Evolutionary conservation across 1,139 yeast species (phyloP), one percentile per base, ranked within the genome.

Genomic region (Hemisphaericaspora xylanilytica): DNA sequence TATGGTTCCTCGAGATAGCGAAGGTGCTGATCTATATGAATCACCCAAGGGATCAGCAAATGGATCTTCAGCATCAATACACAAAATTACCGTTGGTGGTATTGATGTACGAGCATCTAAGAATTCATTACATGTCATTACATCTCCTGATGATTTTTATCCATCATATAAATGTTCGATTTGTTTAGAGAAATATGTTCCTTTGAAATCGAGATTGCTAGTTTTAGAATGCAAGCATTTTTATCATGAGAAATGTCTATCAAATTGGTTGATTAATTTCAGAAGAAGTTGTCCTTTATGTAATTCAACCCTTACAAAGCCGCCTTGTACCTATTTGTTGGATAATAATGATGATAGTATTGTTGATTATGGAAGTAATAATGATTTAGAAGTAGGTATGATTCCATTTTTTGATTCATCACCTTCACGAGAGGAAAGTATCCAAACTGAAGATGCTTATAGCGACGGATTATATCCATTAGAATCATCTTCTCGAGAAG

Each of bases 221-320:
- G 65, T 70, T n/a, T 55, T 71, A 38, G 63, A 61, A 16, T 71
- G 77, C 47, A 68, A 68, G 46, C 77, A 71, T 49, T 59, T 70
- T 26, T 70, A 60, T 46, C 77, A 71, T 47, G 73, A 71, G 43
- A 53, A 54, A 24, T 71, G 77, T 46, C 58, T 71, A 38, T 63
- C 73, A 15, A 70, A 70, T 45, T 71, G 77, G 77, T 55, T 71
- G 34, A 64, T 71, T 20, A 69, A 70, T 48, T 71, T 70, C 50
- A 58, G 61, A 36, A 52, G 74, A 41, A 65, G 68, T 40, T 71
- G 77, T 49, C 77, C 77, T 0, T 60, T 71, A 45, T 71, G 77
- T 47, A 70, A 70, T 47, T 53, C 59, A 16, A 42, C 54, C 7
- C 49, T 65, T 20, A 49, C 43, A n/a, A 35, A 26, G 12, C 32